Evolutionary conservation across 176 grass and related monocot genomes (phyloP).

Genomic region (Raddia distichophylla): DNA sequence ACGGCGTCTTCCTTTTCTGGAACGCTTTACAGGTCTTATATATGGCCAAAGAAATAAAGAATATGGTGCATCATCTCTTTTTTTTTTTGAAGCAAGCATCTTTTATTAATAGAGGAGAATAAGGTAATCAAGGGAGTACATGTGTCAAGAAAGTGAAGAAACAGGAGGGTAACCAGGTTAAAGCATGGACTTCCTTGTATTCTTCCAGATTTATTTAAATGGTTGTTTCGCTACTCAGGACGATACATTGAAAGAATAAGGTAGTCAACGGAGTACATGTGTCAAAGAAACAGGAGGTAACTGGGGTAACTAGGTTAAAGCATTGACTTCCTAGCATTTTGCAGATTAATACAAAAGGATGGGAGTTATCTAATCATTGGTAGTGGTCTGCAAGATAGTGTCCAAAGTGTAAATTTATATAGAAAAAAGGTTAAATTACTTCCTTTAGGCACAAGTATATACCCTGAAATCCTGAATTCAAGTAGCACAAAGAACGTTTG

Average conservation of each 20-base stretch:
- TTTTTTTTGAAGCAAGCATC: background rate
- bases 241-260: background rate
- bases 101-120: background rate
- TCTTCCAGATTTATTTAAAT: conserved; percentile 18
- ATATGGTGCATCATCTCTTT: too few relatives aligned
- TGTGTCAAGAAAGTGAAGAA: background rate
- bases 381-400: conserved; percentile 18
- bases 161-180: background rate
- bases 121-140: conserved; percentile 6
- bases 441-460: background rate
- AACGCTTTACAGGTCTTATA: background rate
- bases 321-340: conserved; percentile 2
- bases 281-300: background rate
- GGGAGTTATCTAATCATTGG: conserved; percentile 7
- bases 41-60: background rate
- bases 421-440: background rate
- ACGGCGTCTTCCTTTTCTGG: background rate
- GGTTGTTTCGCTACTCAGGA: background rate
- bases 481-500: background rate
- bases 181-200: background rate
- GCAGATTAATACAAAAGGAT: too few relatives aligned
- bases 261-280: conserved; percentile 9
- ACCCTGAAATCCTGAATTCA: background rate
- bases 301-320: background rate
- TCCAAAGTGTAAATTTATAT: background rate